Conservation (phyloP, 345 rosid genomes). For the Mercurialis annua region DNA sequence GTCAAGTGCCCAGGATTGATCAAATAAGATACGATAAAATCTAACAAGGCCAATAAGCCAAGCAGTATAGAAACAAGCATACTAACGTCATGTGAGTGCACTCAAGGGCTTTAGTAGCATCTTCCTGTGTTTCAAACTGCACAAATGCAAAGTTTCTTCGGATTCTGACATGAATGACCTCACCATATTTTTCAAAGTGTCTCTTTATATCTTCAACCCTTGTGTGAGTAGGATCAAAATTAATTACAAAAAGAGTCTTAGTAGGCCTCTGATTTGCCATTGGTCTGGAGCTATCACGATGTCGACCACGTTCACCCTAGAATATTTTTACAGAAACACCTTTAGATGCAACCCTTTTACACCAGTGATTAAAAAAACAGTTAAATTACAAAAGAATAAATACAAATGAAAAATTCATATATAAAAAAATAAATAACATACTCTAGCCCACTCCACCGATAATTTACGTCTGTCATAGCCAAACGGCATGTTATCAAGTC, state of each 20-base stretch:
- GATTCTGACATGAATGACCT: conserved; percentile 64
- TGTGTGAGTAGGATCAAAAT: conserved; percentile 71
- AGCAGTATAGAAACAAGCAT: background rate
- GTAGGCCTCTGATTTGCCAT: conserved; percentile 67
- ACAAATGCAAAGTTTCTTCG: conserved; percentile 81
- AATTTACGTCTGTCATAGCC: conserved; percentile 71
- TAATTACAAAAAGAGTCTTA: conserved; percentile 79
- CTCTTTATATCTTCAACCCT: conserved; percentile 66
- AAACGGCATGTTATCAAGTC: conserved; percentile 58
- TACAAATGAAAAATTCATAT: background rate
- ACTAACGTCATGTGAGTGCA: conserved; percentile 68
- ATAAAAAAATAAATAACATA: conserved; percentile 17
- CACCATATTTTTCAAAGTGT: conserved; percentile 79
- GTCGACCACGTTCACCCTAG: conserved; percentile 76
- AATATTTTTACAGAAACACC: background rate
- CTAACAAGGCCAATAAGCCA: background rate
- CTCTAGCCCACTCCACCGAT: conserved; percentile 90
- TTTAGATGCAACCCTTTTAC: background rate
- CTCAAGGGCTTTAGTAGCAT: conserved; percentile 77
- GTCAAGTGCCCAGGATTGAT: background rate
- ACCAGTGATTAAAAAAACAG: background rate
- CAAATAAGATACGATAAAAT: background rate
- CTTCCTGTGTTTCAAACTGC: conserved; percentile 75
- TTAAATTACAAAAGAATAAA: background rate
- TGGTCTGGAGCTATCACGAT: conserved; percentile 55